phyloP scores from a whole-genome alignment of 768 basidiomycete species.

The Paxillus ammoniavirescens region DNA sequence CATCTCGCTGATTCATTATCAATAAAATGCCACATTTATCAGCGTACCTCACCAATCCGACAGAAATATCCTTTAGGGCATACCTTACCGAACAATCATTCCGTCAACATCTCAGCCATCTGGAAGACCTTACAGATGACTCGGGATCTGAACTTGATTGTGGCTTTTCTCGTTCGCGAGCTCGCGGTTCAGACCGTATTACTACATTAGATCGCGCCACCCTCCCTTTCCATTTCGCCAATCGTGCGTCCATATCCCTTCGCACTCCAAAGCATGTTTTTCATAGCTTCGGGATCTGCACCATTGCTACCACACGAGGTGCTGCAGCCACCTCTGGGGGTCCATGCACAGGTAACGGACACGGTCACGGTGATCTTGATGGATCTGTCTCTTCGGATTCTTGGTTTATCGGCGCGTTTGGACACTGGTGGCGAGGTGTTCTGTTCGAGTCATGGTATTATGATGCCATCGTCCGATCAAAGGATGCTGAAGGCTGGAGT shows the following conservation, averaged over 20 bases:
- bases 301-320: constrained; percentile 56
- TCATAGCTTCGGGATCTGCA: constrained; percentile 83
- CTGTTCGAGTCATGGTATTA: constrained; percentile 80
- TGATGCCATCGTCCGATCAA: constrained; percentile 59
- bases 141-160: constrained; percentile 35
- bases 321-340: constrained; percentile 48
- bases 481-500: constrained; percentile 71
- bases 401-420: constrained; percentile 91
- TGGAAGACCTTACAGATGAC: constrained; percentile 68
- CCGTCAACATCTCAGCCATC: constrained; percentile 85
- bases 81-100: constrained; percentile 98
- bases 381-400: constrained; percentile 64
- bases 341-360: constrained; percentile 37
- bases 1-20: constrained; percentile 2
- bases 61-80: constrained; percentile 88
- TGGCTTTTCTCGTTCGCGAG: constrained; percentile 24
- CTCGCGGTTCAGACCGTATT: constrained; percentile 22
- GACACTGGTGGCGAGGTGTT: constrained; percentile 88
- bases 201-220: constrained; percentile 26
- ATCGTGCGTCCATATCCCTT: constrained; percentile 88
- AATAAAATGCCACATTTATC: constrained; percentile 11
- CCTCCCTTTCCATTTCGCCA: constrained; percentile 75
- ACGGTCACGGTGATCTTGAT: constrained; percentile 32
- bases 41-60: constrained; percentile 96
- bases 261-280: constrained; percentile 90